Evolutionary conservation across 2,329 filamentous ascomycete genomes (phyloP), one percentile per base, ranked within the genome.

Genomic region (Pseudogymnoascus sp.): DNA sequence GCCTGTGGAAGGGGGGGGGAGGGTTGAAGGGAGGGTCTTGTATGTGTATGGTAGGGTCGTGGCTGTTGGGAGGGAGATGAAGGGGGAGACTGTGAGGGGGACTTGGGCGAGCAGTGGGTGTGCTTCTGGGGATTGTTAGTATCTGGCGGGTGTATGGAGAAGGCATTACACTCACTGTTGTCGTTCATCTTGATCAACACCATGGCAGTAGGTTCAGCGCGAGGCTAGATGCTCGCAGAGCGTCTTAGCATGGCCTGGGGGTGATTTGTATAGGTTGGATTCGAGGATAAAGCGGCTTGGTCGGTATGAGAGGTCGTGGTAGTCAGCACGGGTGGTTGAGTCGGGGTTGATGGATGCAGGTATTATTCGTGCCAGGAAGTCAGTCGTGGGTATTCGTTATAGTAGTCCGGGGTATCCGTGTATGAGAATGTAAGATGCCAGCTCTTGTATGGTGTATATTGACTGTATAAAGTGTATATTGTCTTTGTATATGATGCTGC

Each of bases 21-120:
- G 84, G 1, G 91, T 89, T 0, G 91, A 93, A 0, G 93, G 90
- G 72, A 97, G 87, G 9, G 86, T 83, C 73, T 92, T 93, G 82
- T 97, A 97, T 68, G 91, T 96, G 79, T 97, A 97, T 25, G 94
- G 93, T 6, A 99, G 85, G 0, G 92, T 96, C 18, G 92, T 89
- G 27, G 93, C 88, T 31, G 90, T 88, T 9, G 94, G 94, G 33
- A 99, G 87, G 64, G 88, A 89, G 69, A 97, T 85, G 78, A 97
- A 97, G 27, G 94, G 94, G 2, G 93, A 97, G 48, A 97, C 92
- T 59, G 92, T 95, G 61, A 99, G 79, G 31, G 94, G 92, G 40
- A 97, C 86, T 77, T 99, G 94, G 67, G 92, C 89, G 55, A 99
- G 86, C 66, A 97, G 85, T 13, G 88, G 90, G 76, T 97, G 92